These are phyloP conservation scores for Nakazawaea ernobii DNA, from an alignment of 805 yeast genomes.

Conservation along the genomic window DNA sequence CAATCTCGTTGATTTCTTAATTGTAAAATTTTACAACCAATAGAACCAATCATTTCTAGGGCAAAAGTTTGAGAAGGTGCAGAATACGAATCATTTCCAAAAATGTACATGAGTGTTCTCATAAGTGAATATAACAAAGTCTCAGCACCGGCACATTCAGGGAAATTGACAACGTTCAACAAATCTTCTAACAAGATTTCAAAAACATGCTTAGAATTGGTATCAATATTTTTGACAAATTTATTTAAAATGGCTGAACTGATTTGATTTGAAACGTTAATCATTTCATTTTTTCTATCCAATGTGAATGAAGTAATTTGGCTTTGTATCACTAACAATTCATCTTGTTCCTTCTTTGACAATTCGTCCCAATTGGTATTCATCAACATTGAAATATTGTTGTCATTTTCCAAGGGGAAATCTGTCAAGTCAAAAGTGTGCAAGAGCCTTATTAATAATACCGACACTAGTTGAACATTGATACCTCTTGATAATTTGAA, in stretches of 20 bases:
- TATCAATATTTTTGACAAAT: slow-evolving; percentile 26
- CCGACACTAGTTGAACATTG: slow-evolving; percentile 43
- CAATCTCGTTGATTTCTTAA: slow-evolving; percentile 20
- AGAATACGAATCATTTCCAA: slow-evolving; percentile 32
- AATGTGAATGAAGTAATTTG: not conserved
- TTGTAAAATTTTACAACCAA: slow-evolving; percentile 46
- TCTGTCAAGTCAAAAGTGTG: slow-evolving; percentile 29
- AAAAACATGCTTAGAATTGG: slow-evolving; percentile 29
- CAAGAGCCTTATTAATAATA: slow-evolving; percentile 37
- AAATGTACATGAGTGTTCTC: slow-evolving; percentile 33
- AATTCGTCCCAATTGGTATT: slow-evolving; percentile 1
- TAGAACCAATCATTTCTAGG: slow-evolving; percentile 55
- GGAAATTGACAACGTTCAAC: slow-evolving; percentile 37
- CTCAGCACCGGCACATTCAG: slow-evolving; percentile 63
- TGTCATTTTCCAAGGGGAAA: slow-evolving; percentile 1
- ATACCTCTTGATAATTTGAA: slow-evolving; percentile 37
- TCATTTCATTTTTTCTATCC: not conserved
- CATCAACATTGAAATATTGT: not conserved
- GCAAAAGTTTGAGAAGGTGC: slow-evolving; percentile 42
- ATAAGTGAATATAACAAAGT: slow-evolving; percentile 39
- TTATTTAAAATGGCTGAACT: slow-evolving; percentile 24
- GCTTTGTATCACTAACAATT: not conserved
- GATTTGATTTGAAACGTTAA: slow-evolving; percentile 21
- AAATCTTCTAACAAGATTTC: slow-evolving; percentile 58
- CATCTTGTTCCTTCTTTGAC: not conserved